Conservation (phyloP, 257 asterid genomes). For the Lithospermum erythrorhizon region DNA sequence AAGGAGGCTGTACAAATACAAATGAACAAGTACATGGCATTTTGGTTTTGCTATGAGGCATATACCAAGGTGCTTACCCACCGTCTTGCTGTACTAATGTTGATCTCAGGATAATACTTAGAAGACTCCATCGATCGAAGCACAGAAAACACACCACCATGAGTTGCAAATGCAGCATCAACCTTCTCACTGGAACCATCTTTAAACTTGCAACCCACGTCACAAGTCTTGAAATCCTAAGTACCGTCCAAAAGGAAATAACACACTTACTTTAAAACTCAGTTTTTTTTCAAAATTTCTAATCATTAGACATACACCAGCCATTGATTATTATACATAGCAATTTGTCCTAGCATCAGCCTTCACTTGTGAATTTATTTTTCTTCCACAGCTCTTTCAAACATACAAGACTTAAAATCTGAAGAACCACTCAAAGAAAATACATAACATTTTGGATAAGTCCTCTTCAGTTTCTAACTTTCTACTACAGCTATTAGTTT, state of each 20-base stretch:
- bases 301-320: no score
- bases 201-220: slow-evolving; percentile 74
- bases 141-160: slow-evolving; percentile 39
- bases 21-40: neutral
- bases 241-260: slow-evolving; percentile 3
- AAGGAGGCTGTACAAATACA: no score
- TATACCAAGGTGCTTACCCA: slow-evolving; percentile 73
- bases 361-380: no score
- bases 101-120: slow-evolving; percentile 62
- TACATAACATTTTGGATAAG: no score
- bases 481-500: no score
- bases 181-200: slow-evolving; percentile 25
- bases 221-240: slow-evolving; percentile 66
- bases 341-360: no score
- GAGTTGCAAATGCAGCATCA: slow-evolving; percentile 65
- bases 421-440: no score
- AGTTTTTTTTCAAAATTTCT: no score
- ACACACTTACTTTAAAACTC: neutral
- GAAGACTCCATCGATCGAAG: slow-evolving; percentile 93
- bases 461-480: no score
- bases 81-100: slow-evolving; percentile 77
- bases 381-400: no score
- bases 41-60: slow-evolving; percentile 13
- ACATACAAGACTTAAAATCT: no score
- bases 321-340: no score